Conservation (phyloP, 2,329 filamentous ascomycete genomes). For the Diaporthe sp. region DNA sequence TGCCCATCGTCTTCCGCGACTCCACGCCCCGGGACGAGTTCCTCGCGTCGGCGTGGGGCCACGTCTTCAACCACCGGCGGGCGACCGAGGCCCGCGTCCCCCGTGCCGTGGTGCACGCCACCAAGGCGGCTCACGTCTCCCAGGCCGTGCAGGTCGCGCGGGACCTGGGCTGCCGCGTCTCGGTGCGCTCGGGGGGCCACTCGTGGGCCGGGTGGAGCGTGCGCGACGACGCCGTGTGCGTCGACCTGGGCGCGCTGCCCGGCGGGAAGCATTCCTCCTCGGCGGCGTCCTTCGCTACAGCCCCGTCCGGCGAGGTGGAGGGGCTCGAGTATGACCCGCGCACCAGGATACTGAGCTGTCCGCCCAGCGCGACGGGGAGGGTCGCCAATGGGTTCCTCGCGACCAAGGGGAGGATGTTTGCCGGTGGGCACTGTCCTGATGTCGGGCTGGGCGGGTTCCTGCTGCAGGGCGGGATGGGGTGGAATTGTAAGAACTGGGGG, state of each 20-base stretch:
- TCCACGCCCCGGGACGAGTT: conserved; percentile 42
- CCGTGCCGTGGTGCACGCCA: conserved; percentile 56
- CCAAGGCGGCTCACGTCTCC: conserved; percentile 51
- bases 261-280: conserved; percentile 37
- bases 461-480: conserved; percentile 70
- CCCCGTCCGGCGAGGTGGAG: neutral
- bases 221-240: conserved; percentile 57
- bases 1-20: conserved; percentile 43
- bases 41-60: conserved; percentile 45
- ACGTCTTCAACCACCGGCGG: conserved; percentile 61
- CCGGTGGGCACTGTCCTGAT: conserved; percentile 68
- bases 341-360: conserved; percentile 55
- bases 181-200: conserved; percentile 62
- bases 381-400: conserved; percentile 57
- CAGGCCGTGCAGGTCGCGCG: conserved; percentile 55
- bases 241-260: conserved; percentile 52
- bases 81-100: conserved; percentile 51
- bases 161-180: conserved; percentile 51
- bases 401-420: conserved; percentile 60
- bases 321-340: conserved; percentile 55
- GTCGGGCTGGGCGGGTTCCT: conserved; percentile 70
- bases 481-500: conserved; percentile 70
- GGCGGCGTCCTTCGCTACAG: too few relatives aligned
- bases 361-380: conserved; percentile 62
- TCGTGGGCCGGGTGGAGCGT: conserved; percentile 62